phyloP scores from a whole-genome alignment of 1,284 basidiomycete species.

The Boletus semigastroideus region DNA sequence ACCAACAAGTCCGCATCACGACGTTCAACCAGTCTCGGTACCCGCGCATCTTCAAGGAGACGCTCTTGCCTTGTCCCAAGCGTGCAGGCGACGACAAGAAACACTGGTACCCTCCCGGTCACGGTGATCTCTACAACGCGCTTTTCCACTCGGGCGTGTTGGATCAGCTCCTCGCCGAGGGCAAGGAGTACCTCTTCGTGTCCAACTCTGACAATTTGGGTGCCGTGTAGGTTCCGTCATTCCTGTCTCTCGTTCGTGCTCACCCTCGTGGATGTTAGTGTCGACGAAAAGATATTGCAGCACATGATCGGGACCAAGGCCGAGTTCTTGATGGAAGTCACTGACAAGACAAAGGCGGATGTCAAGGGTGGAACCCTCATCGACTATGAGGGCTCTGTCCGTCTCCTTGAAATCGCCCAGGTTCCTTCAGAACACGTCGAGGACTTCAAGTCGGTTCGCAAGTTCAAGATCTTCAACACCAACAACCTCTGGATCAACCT shows the following conservation, averaged over 20 bases:
- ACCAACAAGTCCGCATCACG: slow-evolving; percentile 94
- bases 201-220: slow-evolving; percentile 99
- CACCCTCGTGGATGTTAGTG: slow-evolving; percentile 39
- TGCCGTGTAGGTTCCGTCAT: slow-evolving; percentile 75
- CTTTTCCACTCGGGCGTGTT: slow-evolving; percentile 94
- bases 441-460: slow-evolving; percentile 95
- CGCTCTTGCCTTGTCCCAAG: slow-evolving; percentile 87
- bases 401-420: slow-evolving; percentile 97
- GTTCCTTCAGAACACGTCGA: slow-evolving; percentile 97
- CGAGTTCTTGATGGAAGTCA: slow-evolving; percentile 98
- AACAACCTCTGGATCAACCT: slow-evolving; percentile 99
- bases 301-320: slow-evolving; percentile 88
- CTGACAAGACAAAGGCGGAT: slow-evolving; percentile 99
- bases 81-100: slow-evolving; percentile 90
- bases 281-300: slow-evolving; percentile 82
- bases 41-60: slow-evolving; percentile 96
- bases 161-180: slow-evolving; percentile 91
- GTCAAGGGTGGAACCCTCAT: slow-evolving; percentile 99
- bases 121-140: slow-evolving; percentile 96
- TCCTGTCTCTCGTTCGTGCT: slow-evolving; percentile 19
- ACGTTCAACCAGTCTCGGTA: slow-evolving; percentile 99
- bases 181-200: slow-evolving; percentile 99
- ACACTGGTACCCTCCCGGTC: slow-evolving; percentile 98
- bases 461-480: slow-evolving; percentile 97
- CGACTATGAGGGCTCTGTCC: slow-evolving; percentile 93